Conservation (phyloP, 1,139 yeast species). For the Tardiomyces depauwii region DNA sequence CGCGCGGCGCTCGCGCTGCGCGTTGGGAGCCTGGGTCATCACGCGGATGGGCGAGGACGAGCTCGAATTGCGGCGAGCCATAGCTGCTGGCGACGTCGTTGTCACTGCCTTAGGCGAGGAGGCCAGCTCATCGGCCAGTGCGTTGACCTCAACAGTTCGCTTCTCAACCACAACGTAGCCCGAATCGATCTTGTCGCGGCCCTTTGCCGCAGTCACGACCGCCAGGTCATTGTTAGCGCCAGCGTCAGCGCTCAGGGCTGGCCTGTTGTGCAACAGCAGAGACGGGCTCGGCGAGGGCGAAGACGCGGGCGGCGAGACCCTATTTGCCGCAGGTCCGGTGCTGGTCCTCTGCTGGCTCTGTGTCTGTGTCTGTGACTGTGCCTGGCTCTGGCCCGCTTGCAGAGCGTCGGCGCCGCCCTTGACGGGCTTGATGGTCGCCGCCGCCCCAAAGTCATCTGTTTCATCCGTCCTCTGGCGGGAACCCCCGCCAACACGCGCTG, state of each 20-base stretch:
- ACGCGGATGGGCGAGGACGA: constrained; percentile 5
- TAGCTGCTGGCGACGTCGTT: constrained; percentile 3
- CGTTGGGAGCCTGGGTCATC: not conserved
- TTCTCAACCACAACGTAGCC: constrained; percentile 94
- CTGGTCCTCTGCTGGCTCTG: not conserved
- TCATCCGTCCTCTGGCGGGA: too few relatives aligned
- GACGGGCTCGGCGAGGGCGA: constrained; percentile 3
- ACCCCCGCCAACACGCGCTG: too few relatives aligned
- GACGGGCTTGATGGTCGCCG: too few relatives aligned
- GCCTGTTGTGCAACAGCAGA: too few relatives aligned
- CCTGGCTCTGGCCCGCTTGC: too few relatives aligned
- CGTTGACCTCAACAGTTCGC: constrained; percentile 88
- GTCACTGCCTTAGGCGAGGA: constrained; percentile 11
- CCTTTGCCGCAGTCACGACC: not conserved
- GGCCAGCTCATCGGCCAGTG: constrained; percentile 81
- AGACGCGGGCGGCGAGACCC: constrained; percentile 3
- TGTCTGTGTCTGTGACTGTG: too few relatives aligned
- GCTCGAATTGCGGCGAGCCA: constrained; percentile 3
- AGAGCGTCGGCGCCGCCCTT: too few relatives aligned
- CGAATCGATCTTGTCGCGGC: constrained; percentile 20
- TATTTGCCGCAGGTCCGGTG: too few relatives aligned
- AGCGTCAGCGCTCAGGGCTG: too few relatives aligned
- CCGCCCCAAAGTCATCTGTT: too few relatives aligned
- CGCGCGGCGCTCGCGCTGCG: constrained; percentile 19
- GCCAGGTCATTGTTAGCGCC: not conserved